Base-by-base conservation (phyloP, 345 rosid species). In the Sisymbrium irio region DNA sequence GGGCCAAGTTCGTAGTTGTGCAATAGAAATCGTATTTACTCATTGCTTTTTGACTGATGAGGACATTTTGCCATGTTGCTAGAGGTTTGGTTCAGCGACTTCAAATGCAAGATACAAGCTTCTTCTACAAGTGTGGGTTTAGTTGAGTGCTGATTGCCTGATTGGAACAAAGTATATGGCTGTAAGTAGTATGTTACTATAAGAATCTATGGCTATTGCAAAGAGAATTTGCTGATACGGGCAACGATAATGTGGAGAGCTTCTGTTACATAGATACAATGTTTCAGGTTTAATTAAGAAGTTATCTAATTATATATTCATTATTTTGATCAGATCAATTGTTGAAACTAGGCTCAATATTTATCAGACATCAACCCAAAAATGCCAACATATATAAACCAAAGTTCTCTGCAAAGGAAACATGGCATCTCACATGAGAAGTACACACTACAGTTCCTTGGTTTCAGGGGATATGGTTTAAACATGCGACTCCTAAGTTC, bases 71-170 rank as follows among this genome's bases (percentile, higher is more conserved):
- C 54, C 53, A 68, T 68, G 73, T 69, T 42, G 54, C 54, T 9
- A 41, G 42, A 56, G 28, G 33, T 14, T 28, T 56, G 54, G 25
- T 22, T 37, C 51, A 35, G 35, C 44, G 4, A 70, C 73, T 36
- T 49, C 71, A 47, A 94, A 84, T 78, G 86, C 80, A 42, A 85
- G 98, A 81, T 92, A 88, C 33, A 82, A 81, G 62, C 98, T 94
- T 77, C 97, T 95, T 50, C 79, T 87, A 0, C 87, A 88, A 86
- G 91, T 91, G 58, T 95, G 99, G 99, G 81, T 87, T 37, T 70
- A 70, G 67, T 22, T 45, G 40, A 47, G 46, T 55, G 40, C 14
- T 69, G 27, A 42, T 6, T 62, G 41, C 33, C 14, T 69, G 27
- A 42, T 6, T 62, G 41, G 42, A 49, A 59, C 44, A 15, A 27